Evolutionary conservation across 768 basidiomycete genomes (phyloP), one percentile per base, ranked within the genome.

Genomic region (Termitomyces sp.): DNA sequence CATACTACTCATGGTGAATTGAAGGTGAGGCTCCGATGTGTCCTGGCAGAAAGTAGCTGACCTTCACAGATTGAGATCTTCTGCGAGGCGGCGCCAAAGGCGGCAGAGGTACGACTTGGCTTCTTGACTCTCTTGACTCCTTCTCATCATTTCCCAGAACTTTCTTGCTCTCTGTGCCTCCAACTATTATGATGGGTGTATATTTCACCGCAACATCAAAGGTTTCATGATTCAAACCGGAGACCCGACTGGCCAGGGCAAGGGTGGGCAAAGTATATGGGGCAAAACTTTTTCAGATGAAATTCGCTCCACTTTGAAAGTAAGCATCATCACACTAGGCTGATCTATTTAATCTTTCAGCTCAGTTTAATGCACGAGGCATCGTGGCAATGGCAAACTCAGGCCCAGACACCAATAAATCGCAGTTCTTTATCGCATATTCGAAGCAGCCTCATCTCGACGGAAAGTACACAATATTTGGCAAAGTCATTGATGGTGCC

Each of bases 361-460:
- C 16, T 26, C 68, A 98, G 96, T 98, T 99, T 76, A 98, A 98
- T 71, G 78, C 86, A 52, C 85, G 97, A 59, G 97, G 97, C 18
- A 81, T 98, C 62, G 87, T 98, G 16, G 97, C 97, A 29, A 98
- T 98, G 95, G 97, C 97, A 55, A 99, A 98, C 72, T 88, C 92
- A 8, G 97, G 97, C 1, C 86, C 87, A 10, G 92, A 97, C 69
- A 85, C 90, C 34, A 99, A 98, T 76, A 98, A 96, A 73, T 88
- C 79, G 44, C 90, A 94, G 68, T 93, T 93, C 70, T 93, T 93
- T 69, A 80, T 94, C 66, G 86, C 92, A 3, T 98, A 98, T 68
- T 76, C 88, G 2, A 98, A 98, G 69, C 96, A 98, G 64, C 74
- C 91, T 0, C 95, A 97, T 69, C 82, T 99, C 16, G 96, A 99